Base-by-base conservation (phyloP, 2,329 filamentous ascomycete genomes). In the Aplosporella prunicola region DNA sequence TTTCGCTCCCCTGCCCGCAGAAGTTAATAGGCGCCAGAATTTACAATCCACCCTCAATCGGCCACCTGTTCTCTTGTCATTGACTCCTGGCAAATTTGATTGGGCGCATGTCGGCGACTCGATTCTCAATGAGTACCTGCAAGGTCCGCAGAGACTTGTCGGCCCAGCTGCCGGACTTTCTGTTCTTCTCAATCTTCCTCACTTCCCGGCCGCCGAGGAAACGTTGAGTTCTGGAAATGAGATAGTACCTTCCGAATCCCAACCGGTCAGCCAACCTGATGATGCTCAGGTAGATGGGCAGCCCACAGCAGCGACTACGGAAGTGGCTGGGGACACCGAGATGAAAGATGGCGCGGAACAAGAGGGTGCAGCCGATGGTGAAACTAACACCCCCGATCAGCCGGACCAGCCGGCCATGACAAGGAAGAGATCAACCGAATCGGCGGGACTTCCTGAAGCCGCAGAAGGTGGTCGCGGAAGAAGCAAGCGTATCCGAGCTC, bases 341-440 rank as follows among this genome's bases (percentile, higher is more conserved):
- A 45, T 53, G 39, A 35, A 50, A 5, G 46, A 57, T 35, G 17
- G 23, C 20, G 29, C 20, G 24, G 34, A 15, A 13, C 26, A 14
- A 3, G 26, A 15, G 5, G 27, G 14, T 7, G 31, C 24, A 3
- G 18, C 32, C 15, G 30, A 34, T 7, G 37, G 31, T n/a, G 30
- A 34, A 16, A 25, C 24, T 9, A 18, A 20, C 9, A 23, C 38
- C 7, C 22, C 15, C 13, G 44, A 44, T 11, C 17, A 35, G n/a
- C 18, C 33, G 5, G 66, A 63, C 35, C 45, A 45, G 32, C 53
- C 61, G n/a, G 4, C 60, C 60, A 9, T 65, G n/a, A n/a, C 65
- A 15, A 66, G 76, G 14, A 80, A 80, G 53, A 64, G 76, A 40
- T 78, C 75, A 3, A 73, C 71, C 10, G 71, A 76, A 35, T 72